Evolutionary conservation across 2,329 filamentous ascomycete species (phyloP).

Genomic region (Xylaria arbuscula): DNA sequence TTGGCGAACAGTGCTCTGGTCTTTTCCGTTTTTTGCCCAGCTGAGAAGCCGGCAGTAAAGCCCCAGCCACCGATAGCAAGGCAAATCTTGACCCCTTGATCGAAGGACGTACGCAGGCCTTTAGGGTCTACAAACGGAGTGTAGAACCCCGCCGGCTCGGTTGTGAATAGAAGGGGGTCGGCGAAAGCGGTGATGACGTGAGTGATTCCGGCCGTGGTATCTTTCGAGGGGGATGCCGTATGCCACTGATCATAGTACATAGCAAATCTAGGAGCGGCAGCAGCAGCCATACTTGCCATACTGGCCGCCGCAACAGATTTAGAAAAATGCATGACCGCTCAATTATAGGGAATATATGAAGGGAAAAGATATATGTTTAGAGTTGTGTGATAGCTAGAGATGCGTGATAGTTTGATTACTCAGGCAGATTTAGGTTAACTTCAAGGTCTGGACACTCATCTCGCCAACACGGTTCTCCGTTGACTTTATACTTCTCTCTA

Average conservation of each 20-base stretch:
- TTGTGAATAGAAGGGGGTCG: conserved; percentile 45
- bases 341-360: conserved; percentile 2
- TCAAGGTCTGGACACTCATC: not conserved
- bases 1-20: conserved; percentile 69
- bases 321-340: conserved; percentile 41
- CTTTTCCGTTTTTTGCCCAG: conserved; percentile 62
- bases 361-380: not conserved
- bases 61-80: conserved; percentile 82
- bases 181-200: conserved; percentile 49
- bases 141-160: conserved; percentile 40
- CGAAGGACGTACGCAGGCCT: conserved; percentile 59
- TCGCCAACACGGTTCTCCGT: not conserved
- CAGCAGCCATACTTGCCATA: conserved; percentile 36
- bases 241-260: conserved; percentile 49
- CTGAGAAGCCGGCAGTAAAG: conserved; percentile 71
- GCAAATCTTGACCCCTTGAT: conserved; percentile 68
- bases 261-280: conserved; percentile 41
- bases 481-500: conserved; percentile 1
- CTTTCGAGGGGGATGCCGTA: conserved; percentile 36
- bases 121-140: conserved; percentile 44
- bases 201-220: conserved; percentile 44
- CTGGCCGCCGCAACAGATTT: conserved; percentile 33
- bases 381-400: not conserved
- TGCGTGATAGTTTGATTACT: not conserved
- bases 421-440: not conserved